These are phyloP conservation scores for Umbellularia californica DNA, from an alignment of 164 flowering plant genomes.

Conservation along the genomic window DNA sequence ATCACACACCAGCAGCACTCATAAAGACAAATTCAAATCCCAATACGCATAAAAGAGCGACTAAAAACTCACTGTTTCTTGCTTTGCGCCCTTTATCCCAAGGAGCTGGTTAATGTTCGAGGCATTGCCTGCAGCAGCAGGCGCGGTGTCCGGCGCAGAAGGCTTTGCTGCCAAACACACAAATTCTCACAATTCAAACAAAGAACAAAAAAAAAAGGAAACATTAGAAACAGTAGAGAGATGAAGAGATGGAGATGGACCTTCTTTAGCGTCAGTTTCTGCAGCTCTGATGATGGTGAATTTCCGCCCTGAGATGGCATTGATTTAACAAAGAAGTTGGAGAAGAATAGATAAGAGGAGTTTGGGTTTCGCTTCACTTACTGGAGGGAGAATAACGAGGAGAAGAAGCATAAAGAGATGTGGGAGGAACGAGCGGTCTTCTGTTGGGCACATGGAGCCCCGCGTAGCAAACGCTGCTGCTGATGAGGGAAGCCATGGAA, in stretches of 20 bases:
- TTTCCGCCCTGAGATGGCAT: constrained; percentile 37
- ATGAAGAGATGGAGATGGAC: constrained; percentile 23
- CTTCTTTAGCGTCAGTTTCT: constrained; percentile 67
- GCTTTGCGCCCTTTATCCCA: constrained; percentile 90
- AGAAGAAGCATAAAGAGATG: neutral
- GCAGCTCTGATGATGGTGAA: constrained; percentile 53
- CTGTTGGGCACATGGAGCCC: neutral
- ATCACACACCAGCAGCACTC: too few species aligned
- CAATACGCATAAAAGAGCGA: neutral
- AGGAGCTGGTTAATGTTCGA: constrained; percentile 88
- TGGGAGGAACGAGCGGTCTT: neutral
- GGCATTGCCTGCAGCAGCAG: constrained; percentile 38
- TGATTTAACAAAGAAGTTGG: neutral
- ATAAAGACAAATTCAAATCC: too few species aligned
- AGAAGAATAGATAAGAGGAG: neutral
- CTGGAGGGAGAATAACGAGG: constrained; percentile 1
- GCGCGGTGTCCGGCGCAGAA: constrained; percentile 67
- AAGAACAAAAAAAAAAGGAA: neutral
- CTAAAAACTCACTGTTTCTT: constrained; percentile 58
- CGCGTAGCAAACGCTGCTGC: neutral
- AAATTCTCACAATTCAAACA: neutral
- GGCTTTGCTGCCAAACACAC: constrained; percentile 26
- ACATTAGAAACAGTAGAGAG: too few species aligned
- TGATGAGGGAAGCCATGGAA: neutral
- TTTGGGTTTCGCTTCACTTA: neutral